Percentiles rank a stretch among this genome's conserved stretches.
Conservation (phyloP, 2,329 filamentous ascomycete genomes). For the Grosmannia huntii region DNA sequence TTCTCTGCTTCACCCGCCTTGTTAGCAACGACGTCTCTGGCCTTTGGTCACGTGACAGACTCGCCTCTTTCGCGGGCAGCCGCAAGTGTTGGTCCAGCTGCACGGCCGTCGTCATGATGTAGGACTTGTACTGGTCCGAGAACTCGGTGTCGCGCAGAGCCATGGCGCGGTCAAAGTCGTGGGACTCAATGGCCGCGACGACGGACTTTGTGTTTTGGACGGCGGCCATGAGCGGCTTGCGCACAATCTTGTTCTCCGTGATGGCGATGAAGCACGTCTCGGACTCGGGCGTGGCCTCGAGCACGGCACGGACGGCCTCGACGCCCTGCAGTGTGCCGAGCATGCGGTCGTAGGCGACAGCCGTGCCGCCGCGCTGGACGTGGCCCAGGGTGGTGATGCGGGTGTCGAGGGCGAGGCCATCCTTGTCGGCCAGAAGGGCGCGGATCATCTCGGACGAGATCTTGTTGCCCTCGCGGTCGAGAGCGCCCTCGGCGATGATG, state of each 20-base stretch:
- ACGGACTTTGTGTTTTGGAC: constrained; percentile 79
- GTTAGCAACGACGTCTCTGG: background rate
- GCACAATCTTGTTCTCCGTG: constrained; percentile 93
- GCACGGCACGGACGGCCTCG: constrained; percentile 82
- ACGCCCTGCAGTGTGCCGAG: constrained; percentile 86
- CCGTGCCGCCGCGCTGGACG: constrained; percentile 88
- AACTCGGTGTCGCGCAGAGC: constrained; percentile 83
- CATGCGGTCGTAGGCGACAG: constrained; percentile 90
- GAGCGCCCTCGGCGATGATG: constrained; percentile 90
- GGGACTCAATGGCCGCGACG: constrained; percentile 64
- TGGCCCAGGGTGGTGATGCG: constrained; percentile 91
- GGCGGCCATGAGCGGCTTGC: constrained; percentile 78
- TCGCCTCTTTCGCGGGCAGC: constrained; percentile 58
- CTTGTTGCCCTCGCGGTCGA: constrained; percentile 71
- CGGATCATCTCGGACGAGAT: constrained; percentile 76
- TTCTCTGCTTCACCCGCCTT: constrained; percentile 41
- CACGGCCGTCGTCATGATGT: constrained; percentile 79
- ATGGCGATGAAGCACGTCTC: constrained; percentile 93
- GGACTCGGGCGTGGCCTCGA: constrained; percentile 78
- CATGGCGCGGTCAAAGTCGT: constrained; percentile 84
- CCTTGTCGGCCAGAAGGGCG: constrained; percentile 66
- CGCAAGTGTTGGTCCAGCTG: constrained; percentile 53
- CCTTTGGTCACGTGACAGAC: constrained; percentile 16
- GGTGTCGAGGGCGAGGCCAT: constrained; percentile 70
- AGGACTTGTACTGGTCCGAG: constrained; percentile 80